Percentiles rank a stretch among this genome's conserved stretches.
These are phyloP conservation scores for Leccinum rimulosum DNA, from an alignment of 768 basidiomycete species.

Conservation along the genomic window DNA sequence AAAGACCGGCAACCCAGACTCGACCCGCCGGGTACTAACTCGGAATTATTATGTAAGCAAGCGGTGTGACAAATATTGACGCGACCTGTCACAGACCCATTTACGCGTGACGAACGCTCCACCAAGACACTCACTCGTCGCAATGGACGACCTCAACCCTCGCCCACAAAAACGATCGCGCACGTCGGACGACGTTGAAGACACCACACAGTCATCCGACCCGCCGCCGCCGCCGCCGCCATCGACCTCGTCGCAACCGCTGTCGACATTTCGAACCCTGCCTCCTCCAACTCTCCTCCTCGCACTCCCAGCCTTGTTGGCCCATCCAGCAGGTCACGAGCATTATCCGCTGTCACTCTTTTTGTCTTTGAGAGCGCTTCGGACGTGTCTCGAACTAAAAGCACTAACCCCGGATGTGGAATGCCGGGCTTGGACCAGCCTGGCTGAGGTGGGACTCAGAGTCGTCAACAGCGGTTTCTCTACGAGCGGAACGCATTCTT, in stretches of 20 bases:
- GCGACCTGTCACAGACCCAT: constrained; percentile 30
- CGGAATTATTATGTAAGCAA: background rate
- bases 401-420: constrained; percentile 58
- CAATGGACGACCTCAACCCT: constrained; percentile 29
- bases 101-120: constrained; percentile 26
- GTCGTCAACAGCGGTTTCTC: constrained; percentile 48
- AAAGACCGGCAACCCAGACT: too few relatives aligned
- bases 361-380: constrained; percentile 54
- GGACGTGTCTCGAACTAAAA: constrained; percentile 50
- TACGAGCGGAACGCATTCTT: constrained; percentile 34
- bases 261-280: constrained; percentile 29
- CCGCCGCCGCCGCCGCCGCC: background rate
- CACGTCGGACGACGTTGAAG: constrained; percentile 5
- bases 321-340: constrained; percentile 63
- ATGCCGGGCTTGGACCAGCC: constrained; percentile 66
- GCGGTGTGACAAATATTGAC: constrained; percentile 10
- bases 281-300: constrained; percentile 53
- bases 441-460: constrained; percentile 68
- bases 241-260: background rate
- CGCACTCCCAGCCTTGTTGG: constrained; percentile 55
- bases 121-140: background rate
- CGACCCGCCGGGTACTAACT: too few relatives aligned
- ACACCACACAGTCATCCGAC: background rate
- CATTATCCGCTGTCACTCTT: constrained; percentile 53
- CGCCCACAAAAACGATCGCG: constrained; percentile 38